phyloP scores from a whole-genome alignment of 2,329 filamentous ascomycete species.

The Mariannaea sp. region DNA sequence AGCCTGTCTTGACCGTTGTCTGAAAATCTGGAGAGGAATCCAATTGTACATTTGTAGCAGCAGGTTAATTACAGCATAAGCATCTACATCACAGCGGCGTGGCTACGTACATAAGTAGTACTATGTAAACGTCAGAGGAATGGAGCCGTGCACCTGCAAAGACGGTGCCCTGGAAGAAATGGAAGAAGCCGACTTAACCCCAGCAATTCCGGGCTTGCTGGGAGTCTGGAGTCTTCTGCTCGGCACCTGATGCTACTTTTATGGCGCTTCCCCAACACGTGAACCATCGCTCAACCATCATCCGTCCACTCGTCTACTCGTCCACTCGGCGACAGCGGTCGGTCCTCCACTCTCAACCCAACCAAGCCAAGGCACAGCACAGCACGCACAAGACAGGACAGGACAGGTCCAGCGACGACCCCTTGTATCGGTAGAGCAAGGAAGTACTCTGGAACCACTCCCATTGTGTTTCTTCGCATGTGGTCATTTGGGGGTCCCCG shows the following conservation, averaged over 20 bases:
- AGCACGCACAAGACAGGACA: too few species aligned
- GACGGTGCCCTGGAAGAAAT: background rate
- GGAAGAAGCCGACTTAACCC: slow-evolving; percentile 11
- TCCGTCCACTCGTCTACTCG: too few species aligned
- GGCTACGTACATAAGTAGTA: too few species aligned
- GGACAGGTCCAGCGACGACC: too few species aligned
- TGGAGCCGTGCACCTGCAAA: slow-evolving; percentile 7
- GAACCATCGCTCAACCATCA: slow-evolving; percentile 38
- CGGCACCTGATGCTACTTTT: slow-evolving; percentile 28
- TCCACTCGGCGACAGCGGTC: slow-evolving; percentile 11
- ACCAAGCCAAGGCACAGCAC: background rate
- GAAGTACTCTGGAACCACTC: slow-evolving; percentile 19
- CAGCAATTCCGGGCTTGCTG: slow-evolving; percentile 11
- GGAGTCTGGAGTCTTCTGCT: slow-evolving; percentile 21
- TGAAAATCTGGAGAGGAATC: too few species aligned
- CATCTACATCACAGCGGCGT: too few species aligned
- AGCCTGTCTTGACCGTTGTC: too few species aligned
- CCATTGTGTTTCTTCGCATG: slow-evolving; percentile 21
- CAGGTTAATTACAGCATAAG: too few species aligned
- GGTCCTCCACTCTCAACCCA: slow-evolving; percentile 23
- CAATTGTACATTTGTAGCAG: too few species aligned
- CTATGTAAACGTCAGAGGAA: too few species aligned
- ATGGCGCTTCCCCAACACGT: slow-evolving; percentile 34
- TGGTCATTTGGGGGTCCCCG: slow-evolving; percentile 1
- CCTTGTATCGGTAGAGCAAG: too few species aligned